Percentiles rank a stretch among this genome's conserved stretches.
These are phyloP conservation scores for Dichomitus squalens DNA, from an alignment of 1,284 basidiomycete species.

Conservation along the genomic window DNA sequence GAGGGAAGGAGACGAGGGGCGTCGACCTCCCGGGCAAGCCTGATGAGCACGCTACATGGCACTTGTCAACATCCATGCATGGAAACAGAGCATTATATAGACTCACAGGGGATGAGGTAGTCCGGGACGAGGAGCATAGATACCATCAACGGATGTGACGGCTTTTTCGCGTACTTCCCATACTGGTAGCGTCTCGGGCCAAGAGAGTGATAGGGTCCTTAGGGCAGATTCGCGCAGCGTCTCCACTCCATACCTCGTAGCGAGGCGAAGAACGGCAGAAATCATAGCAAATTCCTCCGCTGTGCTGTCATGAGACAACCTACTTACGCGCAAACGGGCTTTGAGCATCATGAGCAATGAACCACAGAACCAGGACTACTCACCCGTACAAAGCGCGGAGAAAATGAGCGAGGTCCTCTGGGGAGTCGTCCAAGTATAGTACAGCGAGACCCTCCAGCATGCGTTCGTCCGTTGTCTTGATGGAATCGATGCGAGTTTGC, in stretches of 20 bases:
- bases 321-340: background rate
- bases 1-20: slow-evolving; percentile 44
- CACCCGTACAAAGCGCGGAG: slow-evolving; percentile 66
- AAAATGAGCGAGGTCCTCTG: slow-evolving; percentile 56
- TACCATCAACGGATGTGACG: slow-evolving; percentile 47
- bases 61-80: slow-evolving; percentile 32
- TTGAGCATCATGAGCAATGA: background rate
- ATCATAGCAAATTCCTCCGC: slow-evolving; percentile 49
- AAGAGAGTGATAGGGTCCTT: slow-evolving; percentile 48
- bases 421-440: slow-evolving; percentile 51
- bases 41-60: slow-evolving; percentile 43
- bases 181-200: slow-evolving; percentile 58
- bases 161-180: slow-evolving; percentile 67
- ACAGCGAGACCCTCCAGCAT: slow-evolving; percentile 56
- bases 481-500: slow-evolving; percentile 29
- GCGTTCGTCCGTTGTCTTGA: slow-evolving; percentile 9
- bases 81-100: background rate
- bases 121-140: slow-evolving; percentile 53
- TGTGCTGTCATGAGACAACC: slow-evolving; percentile 40
- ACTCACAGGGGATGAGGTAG: slow-evolving; percentile 70
- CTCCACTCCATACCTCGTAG: slow-evolving; percentile 61
- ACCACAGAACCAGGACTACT: slow-evolving; percentile 42
- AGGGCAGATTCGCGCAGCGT: slow-evolving; percentile 58
- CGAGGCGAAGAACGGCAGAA: slow-evolving; percentile 60
- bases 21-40: slow-evolving; percentile 43